phyloP scores from a whole-genome alignment of 352 stramenopile species.

The Hyphochytrium catenoides region DNA sequence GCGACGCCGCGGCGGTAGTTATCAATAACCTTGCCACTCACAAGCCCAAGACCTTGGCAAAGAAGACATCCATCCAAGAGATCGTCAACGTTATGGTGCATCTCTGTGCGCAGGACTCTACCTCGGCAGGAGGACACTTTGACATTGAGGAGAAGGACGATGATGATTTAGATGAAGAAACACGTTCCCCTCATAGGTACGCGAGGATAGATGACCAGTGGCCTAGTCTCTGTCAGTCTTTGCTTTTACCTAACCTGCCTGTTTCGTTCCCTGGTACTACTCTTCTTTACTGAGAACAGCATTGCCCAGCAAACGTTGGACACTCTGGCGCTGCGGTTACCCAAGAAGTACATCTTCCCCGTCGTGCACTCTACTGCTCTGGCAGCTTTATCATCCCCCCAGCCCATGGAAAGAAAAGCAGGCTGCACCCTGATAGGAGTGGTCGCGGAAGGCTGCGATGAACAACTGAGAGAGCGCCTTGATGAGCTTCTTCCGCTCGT shows the following conservation, averaged over 20 bases:
- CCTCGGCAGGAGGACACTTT: constrained; percentile 51
- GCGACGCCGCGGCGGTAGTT: constrained; percentile 42
- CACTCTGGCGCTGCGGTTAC: constrained; percentile 43
- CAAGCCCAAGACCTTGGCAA: constrained; percentile 64
- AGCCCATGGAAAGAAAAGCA: constrained; percentile 79
- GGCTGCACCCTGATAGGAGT: constrained; percentile 87
- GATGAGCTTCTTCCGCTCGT: constrained; percentile 73
- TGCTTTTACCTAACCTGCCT: no score
- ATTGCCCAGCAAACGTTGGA: constrained; percentile 60
- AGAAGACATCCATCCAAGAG: constrained; percentile 45
- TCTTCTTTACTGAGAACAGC: no score
- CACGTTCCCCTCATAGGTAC: no score
- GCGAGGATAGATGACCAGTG: no score
- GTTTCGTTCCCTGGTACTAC: no score
- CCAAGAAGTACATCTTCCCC: constrained; percentile 48
- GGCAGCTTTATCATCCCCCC: constrained; percentile 64
- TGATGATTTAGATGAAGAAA: constrained; percentile 20
- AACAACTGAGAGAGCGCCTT: constrained; percentile 82
- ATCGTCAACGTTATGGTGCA: constrained; percentile 63
- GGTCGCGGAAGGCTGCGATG: constrained; percentile 84
- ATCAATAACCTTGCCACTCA: constrained; percentile 62
- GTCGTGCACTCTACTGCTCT: constrained; percentile 46
- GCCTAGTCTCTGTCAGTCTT: no score
- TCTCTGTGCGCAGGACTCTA: constrained; percentile 41
- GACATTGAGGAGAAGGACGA: constrained; percentile 33